Percentiles rank a stretch among this genome's conserved stretches.
Conservation (phyloP, 2,329 filamentous ascomycete species). For the Didymella sp. region DNA sequence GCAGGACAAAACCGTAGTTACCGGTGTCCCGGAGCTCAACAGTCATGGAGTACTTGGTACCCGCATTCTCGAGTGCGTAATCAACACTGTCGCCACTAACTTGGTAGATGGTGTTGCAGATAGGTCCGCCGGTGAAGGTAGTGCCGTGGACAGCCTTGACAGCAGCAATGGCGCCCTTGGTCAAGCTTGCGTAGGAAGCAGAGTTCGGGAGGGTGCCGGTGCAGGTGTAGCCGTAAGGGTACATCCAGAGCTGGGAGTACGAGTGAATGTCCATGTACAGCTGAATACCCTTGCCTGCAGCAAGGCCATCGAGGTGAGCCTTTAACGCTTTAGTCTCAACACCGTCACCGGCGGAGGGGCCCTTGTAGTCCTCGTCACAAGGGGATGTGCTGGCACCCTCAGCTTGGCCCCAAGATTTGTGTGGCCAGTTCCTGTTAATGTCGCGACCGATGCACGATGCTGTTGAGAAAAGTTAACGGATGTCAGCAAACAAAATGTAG, state of each 20-base stretch:
- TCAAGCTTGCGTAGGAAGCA: conserved; percentile 58
- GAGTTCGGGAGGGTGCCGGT: conserved; percentile 56
- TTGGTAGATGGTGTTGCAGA: conserved; percentile 68
- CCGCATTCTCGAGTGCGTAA: conserved; percentile 53
- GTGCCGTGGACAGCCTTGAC: conserved; percentile 63
- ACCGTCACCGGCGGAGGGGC: conserved; percentile 43
- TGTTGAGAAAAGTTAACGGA: conserved; percentile 5
- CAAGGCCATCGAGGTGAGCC: conserved; percentile 56
- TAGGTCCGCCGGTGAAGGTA: conserved; percentile 53
- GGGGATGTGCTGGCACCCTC: conserved; percentile 46
- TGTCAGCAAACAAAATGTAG: no score
- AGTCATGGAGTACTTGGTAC: conserved; percentile 56
- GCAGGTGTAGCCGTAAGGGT: conserved; percentile 67
- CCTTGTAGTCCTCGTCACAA: conserved; percentile 49
- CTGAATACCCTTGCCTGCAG: conserved; percentile 59
- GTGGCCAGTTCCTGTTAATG: conserved; percentile 52
- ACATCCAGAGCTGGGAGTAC: conserved; percentile 60
- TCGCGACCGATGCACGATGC: conserved; percentile 48
- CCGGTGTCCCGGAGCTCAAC: conserved; percentile 61
- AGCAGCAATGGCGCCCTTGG: conserved; percentile 58
- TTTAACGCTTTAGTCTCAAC: conserved; percentile 54
- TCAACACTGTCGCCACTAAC: conserved; percentile 58
- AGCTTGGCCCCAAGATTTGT: conserved; percentile 40
- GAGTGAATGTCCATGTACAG: conserved; percentile 71
- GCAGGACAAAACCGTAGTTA: conserved; percentile 58